Percentiles rank a stretch among this genome's conserved stretches.
phyloP scores from a whole-genome alignment of 2,329 filamentous ascomycete species.

The Apiospora rasikravindrae region DNA sequence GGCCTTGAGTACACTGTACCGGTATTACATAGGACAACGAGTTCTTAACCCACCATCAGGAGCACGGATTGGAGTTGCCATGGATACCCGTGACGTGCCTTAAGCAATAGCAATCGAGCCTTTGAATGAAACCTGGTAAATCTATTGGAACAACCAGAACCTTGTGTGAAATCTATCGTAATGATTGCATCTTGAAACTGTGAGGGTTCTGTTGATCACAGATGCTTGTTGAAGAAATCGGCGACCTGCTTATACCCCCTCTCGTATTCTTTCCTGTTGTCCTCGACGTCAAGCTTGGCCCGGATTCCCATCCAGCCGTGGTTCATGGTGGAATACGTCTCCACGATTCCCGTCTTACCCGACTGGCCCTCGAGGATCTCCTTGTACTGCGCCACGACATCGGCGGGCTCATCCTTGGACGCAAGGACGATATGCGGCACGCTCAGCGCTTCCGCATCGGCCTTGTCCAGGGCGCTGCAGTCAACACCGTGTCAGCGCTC shows the following conservation, averaged over 20 bases:
- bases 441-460: conserved; percentile 49
- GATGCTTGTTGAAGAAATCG: conserved; percentile 49
- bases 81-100: too few species aligned
- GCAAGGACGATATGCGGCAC: conserved; percentile 57
- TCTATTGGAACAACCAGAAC: background rate
- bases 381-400: conserved; percentile 50
- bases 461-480: conserved; percentile 40
- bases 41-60: background rate
- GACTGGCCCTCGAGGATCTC: conserved; percentile 45
- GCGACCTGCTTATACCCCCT: conserved; percentile 53
- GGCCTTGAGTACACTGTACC: background rate
- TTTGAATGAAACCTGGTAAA: too few species aligned
- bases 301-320: conserved; percentile 67
- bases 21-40: background rate
- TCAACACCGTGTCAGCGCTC: background rate
- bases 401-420: conserved; percentile 53
- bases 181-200: background rate
- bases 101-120: too few species aligned
- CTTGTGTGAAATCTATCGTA: background rate
- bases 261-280: conserved; percentile 52
- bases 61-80: too few species aligned
- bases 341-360: conserved; percentile 48
- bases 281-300: conserved; percentile 50
- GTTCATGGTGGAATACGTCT: conserved; percentile 55
- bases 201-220: conserved; percentile 30